Evolutionary conservation across 2,329 filamentous ascomycete species (phyloP).

Genomic region (Drechslerella dactyloides): DNA sequence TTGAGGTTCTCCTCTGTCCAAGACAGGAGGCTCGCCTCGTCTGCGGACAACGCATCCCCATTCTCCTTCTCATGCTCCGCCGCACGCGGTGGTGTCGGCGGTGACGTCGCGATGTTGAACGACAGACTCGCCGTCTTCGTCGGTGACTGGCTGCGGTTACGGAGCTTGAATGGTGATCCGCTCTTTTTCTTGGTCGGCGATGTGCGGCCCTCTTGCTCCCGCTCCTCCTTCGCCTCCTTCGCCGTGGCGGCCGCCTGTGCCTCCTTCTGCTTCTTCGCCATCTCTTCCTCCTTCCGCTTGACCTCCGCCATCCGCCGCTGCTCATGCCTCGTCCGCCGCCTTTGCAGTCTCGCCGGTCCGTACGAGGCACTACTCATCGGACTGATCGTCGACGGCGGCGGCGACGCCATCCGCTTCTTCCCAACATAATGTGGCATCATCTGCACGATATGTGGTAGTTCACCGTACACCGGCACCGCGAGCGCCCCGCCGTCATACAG

Average conservation of each 20-base stretch:
- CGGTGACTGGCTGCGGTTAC: conserved; percentile 37
- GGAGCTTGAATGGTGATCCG: conserved; percentile 17
- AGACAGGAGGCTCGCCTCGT: conserved; percentile 39
- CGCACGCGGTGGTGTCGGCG: conserved; percentile 25
- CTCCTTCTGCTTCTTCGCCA: conserved; percentile 6
- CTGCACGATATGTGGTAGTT: conserved; percentile 43
- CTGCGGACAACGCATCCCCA: conserved; percentile 29
- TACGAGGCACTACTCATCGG: conserved; percentile 50
- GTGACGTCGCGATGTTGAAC: conserved; percentile 36
- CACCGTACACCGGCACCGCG: conserved; percentile 42
- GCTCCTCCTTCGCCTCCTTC: conserved; percentile 48
- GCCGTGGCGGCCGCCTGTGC: conserved; percentile 21
- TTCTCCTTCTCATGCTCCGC: conserved; percentile 12
- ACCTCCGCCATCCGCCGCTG: conserved; percentile 33
- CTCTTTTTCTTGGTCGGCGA: conserved; percentile 58
- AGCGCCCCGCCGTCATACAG: conserved; percentile 42
- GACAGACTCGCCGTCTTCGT: conserved; percentile 36
- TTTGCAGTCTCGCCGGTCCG: conserved; percentile 34
- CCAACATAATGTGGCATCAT: conserved; percentile 49
- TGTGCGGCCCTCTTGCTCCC: conserved; percentile 54
- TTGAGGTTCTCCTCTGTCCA: conserved; percentile 43
- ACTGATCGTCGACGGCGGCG: conserved; percentile 48
- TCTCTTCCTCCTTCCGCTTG: conserved; percentile 20
- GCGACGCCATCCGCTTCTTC: conserved; percentile 44
- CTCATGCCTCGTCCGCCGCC: conserved; percentile 36